These are phyloP conservation scores for Penicillium lividum DNA, from an alignment of 495 filamentous ascomycete species.

Conservation along the genomic window DNA sequence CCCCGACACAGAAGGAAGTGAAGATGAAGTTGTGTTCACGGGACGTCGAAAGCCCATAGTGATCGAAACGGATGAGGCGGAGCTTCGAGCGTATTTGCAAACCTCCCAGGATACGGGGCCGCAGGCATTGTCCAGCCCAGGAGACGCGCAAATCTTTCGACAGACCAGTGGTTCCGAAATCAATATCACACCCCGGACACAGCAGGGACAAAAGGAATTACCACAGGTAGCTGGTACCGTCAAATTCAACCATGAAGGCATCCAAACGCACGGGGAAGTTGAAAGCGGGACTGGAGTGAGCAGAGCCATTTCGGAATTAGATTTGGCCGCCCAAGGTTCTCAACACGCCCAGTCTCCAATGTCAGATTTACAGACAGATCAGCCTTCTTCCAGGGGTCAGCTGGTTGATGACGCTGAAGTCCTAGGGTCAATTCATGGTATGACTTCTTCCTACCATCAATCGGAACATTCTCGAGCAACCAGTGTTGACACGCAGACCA, in stretches of 20 bases:
- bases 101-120: neutral
- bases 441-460: neutral
- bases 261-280: conserved; percentile 6
- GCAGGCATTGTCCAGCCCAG: neutral
- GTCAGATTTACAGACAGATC: neutral
- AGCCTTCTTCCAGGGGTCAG: neutral
- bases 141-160: neutral
- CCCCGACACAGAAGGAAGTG: conserved; percentile 30
- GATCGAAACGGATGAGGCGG: conserved; percentile 20
- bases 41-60: conserved; percentile 27
- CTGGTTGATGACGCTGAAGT: conserved; percentile 1
- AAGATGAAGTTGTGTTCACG: conserved; percentile 48
- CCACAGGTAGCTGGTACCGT: conserved; percentile 71
- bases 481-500: neutral
- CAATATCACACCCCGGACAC: neutral
- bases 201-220: conserved; percentile 11
- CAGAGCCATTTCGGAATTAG: conserved; percentile 5
- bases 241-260: conserved; percentile 48
- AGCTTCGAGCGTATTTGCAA: conserved; percentile 16
- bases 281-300: conserved; percentile 18
- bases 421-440: conserved; percentile 10
- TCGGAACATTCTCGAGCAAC: neutral
- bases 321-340: neutral
- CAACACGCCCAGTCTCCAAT: neutral
- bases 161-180: neutral